Base-by-base conservation (phyloP, 2,329 filamentous ascomycete genomes). In the Diaporthe sp. region DNA sequence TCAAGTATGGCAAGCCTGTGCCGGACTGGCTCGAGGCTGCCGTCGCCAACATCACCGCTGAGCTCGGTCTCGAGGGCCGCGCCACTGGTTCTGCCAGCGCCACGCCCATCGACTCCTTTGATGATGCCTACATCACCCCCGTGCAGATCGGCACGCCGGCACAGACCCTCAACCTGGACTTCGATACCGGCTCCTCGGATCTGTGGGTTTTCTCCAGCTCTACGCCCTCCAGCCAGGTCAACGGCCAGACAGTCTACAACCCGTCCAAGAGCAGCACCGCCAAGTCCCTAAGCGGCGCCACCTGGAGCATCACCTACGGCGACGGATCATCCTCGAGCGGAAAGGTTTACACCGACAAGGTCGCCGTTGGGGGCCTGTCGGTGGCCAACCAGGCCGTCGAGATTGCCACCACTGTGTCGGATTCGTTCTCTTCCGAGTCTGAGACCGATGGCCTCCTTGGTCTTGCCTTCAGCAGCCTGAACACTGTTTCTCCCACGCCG, bases 111-210 rank as follows among this genome's bases (percentile, higher is more conserved):
- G 75, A 76, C 42, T 61, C 50, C 53, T 79, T 80, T 47, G 82
- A 83, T 30, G 78, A 78, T 27, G 81, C 82, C 56, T 83, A 83
- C 66, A 61, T 83, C 35, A 80, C 77, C 27, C 81, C 81, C 15
- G 81, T 83, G 6, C 73, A 80, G 61, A 83, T 84, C 42, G 82
- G 82, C 13, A 83, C 84, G 8, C 85, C 85, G 12, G 80, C 83
- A 5, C 83, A 87, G 77, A 84, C 82, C 1, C 79, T 87, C 53
- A 83, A 84, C 71, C 78, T 87, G 63, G 83, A 86, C 77, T 85
- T 87, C 68, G 85, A 87, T 70, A 87, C 86, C 4, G 85, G 85
- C 2, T 86, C 84, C 5, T 84, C 84, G 5, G 85, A 87, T 72
- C 79, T 83, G 39, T 84, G 82, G 83, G 81, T 83, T 65, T 84